A percentile compares a stretch with the other conserved stretches of the same genome.
These are phyloP conservation scores for Colletotrichum sp. DNA, from an alignment of 2,329 filamentous ascomycete species.

Conservation along the genomic window DNA sequence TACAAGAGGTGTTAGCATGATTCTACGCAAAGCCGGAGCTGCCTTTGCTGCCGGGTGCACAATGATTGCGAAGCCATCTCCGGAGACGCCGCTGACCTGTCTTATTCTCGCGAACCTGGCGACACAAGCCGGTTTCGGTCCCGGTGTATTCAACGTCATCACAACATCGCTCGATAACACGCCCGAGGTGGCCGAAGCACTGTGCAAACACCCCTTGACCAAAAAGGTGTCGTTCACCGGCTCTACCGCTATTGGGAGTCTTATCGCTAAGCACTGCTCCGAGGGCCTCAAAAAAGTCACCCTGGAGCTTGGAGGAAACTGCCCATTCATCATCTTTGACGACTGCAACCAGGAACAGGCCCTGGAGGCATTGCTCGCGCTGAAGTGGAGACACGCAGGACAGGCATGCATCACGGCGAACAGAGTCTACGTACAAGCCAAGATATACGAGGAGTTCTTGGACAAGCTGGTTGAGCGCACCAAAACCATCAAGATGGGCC, in stretches of 20 bases:
- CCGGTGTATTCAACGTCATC: constrained; percentile 67
- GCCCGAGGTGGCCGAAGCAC: constrained; percentile 47
- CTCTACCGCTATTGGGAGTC: constrained; percentile 71
- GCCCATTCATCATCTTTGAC: constrained; percentile 68
- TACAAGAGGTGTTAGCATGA: neutral
- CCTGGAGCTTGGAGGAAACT: constrained; percentile 75
- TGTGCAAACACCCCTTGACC: constrained; percentile 49
- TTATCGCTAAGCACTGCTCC: constrained; percentile 68
- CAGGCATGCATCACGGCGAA: constrained; percentile 60
- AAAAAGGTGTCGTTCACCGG: constrained; percentile 81
- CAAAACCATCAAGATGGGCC: constrained; percentile 61
- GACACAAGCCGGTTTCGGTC: constrained; percentile 74
- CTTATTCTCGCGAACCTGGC: constrained; percentile 73
- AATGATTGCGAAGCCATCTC: constrained; percentile 76
- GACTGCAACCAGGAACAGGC: constrained; percentile 71
- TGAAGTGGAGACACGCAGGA: constrained; percentile 29
- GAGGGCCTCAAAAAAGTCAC: constrained; percentile 70
- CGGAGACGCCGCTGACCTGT: constrained; percentile 76
- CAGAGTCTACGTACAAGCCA: constrained; percentile 40
- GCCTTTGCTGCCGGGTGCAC: constrained; percentile 76
- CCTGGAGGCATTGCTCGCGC: constrained; percentile 57
- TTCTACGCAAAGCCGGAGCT: constrained; percentile 49
- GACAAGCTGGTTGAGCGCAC: constrained; percentile 58
- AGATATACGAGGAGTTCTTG: constrained; percentile 66
- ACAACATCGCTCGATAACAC: constrained; percentile 51